phyloP scores from a whole-genome alignment of 345 rosid species.

The Eucalyptus viminalis region DNA sequence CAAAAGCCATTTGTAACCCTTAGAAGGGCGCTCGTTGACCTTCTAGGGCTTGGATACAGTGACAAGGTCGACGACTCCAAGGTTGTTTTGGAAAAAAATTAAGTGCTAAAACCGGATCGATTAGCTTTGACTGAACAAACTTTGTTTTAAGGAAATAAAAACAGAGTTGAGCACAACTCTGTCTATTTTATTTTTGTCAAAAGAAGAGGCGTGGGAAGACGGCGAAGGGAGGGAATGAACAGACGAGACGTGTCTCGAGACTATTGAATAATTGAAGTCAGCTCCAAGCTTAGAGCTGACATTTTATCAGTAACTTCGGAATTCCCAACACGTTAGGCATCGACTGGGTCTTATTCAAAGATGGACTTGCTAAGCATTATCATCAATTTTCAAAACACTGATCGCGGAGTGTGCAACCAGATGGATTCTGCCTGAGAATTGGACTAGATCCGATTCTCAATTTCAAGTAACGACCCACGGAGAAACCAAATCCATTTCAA shows the following conservation, averaged over 20 bases:
- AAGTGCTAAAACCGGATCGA: background rate
- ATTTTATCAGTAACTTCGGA: background rate
- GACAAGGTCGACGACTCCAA: background rate
- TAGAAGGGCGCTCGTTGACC: background rate
- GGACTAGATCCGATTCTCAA: background rate
- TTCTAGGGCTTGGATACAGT: background rate
- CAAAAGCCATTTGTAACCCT: background rate
- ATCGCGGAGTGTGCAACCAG: background rate
- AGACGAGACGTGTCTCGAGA: background rate
- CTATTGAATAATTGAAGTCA: background rate
- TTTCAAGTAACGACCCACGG: background rate
- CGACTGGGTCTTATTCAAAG: background rate
- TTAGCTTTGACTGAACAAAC: background rate
- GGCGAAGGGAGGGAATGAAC: background rate
- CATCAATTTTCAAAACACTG: background rate
- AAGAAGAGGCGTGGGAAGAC: background rate
- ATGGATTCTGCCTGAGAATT: too few relatives aligned
- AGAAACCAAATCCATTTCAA: too few relatives aligned
- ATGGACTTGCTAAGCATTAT: background rate
- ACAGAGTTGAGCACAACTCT: background rate
- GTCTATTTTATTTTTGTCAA: background rate
- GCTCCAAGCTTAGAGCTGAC: background rate
- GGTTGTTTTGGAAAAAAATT: background rate
- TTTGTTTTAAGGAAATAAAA: background rate
- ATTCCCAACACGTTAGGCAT: background rate